phyloP scores from a whole-genome alignment of 805 yeast genomes.

The Lipomyces lipofer region DNA sequence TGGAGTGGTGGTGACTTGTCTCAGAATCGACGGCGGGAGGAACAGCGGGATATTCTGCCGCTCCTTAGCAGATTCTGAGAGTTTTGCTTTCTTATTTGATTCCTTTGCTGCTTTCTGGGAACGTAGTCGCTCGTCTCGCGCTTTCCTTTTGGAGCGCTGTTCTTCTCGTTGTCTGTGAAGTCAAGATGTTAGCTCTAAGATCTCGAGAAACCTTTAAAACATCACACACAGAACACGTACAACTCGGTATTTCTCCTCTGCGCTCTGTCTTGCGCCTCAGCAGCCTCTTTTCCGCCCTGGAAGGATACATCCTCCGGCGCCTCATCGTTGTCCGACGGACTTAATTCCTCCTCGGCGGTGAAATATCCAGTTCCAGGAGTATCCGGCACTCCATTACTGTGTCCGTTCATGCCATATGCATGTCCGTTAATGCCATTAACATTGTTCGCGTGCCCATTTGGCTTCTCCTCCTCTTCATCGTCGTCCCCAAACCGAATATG shows the following conservation, averaged over 20 bases:
- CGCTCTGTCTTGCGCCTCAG: neutral
- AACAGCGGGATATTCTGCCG: slow-evolving; percentile 9
- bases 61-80: neutral
- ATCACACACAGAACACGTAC: no score
- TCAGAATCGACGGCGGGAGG: slow-evolving; percentile 15
- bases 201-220: no score
- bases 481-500: slow-evolving; percentile 18
- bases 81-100: slow-evolving; percentile 1
- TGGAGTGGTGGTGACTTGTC: slow-evolving; percentile 21
- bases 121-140: neutral
- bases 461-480: slow-evolving; percentile 1
- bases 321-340: slow-evolving; percentile 14
- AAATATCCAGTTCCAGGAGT: slow-evolving; percentile 19
- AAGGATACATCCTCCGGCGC: slow-evolving; percentile 31
- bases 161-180: neutral
- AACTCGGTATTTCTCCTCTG: neutral
- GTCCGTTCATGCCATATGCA: no score
- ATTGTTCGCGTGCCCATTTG: no score
- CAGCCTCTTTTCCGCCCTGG: slow-evolving; percentile 2
- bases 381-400: slow-evolving; percentile 6
- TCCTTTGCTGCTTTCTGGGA: slow-evolving; percentile 16
- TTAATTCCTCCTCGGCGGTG: slow-evolving; percentile 22
- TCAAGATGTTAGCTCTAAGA: neutral
- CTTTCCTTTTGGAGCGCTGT: slow-evolving; percentile 4
- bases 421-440: no score